These are phyloP conservation scores for Luzula sylvatica DNA, from an alignment of 176 grass and related monocot genomes.

Conservation along the genomic window DNA sequence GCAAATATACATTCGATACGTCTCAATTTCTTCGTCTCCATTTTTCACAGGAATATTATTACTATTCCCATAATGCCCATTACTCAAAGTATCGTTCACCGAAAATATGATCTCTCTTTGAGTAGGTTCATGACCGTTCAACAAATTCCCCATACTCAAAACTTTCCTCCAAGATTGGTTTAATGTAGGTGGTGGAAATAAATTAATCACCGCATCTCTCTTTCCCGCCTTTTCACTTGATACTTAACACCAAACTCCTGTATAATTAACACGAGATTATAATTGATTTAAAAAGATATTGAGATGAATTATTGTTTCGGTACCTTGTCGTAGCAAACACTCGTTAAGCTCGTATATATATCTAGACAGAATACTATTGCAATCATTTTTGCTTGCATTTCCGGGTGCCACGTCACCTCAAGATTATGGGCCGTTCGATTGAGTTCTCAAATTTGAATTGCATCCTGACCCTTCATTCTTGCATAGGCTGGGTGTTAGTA, in stretches of 20 bases:
- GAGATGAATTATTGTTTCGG: constrained; percentile 12
- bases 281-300: not conserved
- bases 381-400: too few relatives aligned
- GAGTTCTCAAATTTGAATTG: too few relatives aligned
- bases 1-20: constrained; percentile 82
- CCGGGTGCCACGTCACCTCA: too few relatives aligned
- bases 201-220: constrained; percentile 53
- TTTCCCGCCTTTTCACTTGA: constrained; percentile 50
- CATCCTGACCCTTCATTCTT: too few relatives aligned
- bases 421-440: too few relatives aligned
- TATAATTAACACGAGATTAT: constrained; percentile 21
- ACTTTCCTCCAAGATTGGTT: constrained; percentile 97
- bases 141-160: constrained; percentile 98
- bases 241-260: constrained; percentile 75
- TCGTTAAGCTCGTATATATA: constrained; percentile 56
- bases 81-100: constrained; percentile 50
- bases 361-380: too few relatives aligned
- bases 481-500: too few relatives aligned
- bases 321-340: constrained; percentile 87
- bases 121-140: constrained; percentile 88
- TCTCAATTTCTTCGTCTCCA: constrained; percentile 58
- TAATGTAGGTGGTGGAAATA: constrained; percentile 80
- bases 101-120: constrained; percentile 84
- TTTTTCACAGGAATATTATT: constrained; percentile 37
- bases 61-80: constrained; percentile 49